Conservation (phyloP, 257 asterid species). For the Solanum chilense region DNA sequence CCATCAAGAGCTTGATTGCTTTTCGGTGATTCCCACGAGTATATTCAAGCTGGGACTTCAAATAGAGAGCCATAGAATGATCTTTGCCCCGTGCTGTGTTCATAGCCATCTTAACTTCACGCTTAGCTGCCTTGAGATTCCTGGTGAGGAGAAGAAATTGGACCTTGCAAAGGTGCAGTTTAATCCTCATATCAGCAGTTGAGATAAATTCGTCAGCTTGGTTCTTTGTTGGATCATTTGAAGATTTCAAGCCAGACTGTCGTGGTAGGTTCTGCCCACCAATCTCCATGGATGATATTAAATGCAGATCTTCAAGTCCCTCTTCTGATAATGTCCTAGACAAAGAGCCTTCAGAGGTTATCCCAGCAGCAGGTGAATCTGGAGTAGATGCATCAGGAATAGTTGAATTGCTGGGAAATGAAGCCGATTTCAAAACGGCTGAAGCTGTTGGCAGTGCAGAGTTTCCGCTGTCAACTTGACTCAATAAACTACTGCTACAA, state of each 20-base stretch:
- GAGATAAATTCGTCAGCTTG: constrained; percentile 54
- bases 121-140: constrained; percentile 85
- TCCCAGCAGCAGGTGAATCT: constrained; percentile 35
- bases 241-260: constrained; percentile 43
- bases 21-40: constrained; percentile 72
- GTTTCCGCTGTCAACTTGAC: constrained; percentile 58
- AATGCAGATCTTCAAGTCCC: constrained; percentile 58
- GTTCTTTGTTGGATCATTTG: constrained; percentile 37
- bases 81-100: constrained; percentile 76
- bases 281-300: constrained; percentile 55
- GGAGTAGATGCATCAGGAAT: constrained; percentile 39
- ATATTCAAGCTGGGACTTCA: constrained; percentile 91
- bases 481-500: constrained; percentile 37
- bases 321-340: constrained; percentile 64
- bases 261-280: constrained; percentile 35
- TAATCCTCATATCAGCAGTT: constrained; percentile 50
- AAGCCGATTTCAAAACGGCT: constrained; percentile 31
- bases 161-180: constrained; percentile 75
- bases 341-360: constrained; percentile 44
- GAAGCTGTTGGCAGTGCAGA: constrained; percentile 36
- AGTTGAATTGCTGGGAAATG: constrained; percentile 30
- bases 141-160: constrained; percentile 59
- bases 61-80: constrained; percentile 59
- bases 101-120: constrained; percentile 90
- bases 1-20: constrained; percentile 78